Evolutionary conservation across 108 stramenopile genomes (phyloP), one percentile per base, ranked within the genome.

Genomic region (Pseudonitzschia multiseries): DNA sequence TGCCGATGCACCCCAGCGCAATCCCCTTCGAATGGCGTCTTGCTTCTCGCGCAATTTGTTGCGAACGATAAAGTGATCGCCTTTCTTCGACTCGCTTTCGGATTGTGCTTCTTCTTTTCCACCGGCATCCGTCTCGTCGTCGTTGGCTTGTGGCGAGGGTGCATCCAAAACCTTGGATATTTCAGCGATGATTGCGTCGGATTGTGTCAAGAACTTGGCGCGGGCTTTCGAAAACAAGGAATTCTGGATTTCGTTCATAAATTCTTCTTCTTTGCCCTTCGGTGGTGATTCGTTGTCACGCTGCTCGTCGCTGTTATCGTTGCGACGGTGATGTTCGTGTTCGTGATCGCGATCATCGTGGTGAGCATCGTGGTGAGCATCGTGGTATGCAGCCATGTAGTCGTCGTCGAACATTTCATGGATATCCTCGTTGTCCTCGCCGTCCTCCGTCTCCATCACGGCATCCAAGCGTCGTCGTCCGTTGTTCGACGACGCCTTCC

Each of bases 1-100:
- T 4, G 85, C 78, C 17, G 85, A 86, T 17, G 79, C 76, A 42
- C 72, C 85, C 72, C 74, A 82, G 3, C 67, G 52, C 4, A 82
- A 57, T 20, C 84, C 84, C 2, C 73, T 80, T 65, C 68, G 14
- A 68, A 93, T 85, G 9, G 42, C 41, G 4, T 62, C 59, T 4
- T 76, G 53, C 41, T 79, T 79, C 52, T 70, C 65, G 28, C 66
- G 70, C 12, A 90, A 68, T 13, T 77, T 80, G 20, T 69, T 73
- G 51, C 79, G 80, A 21, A 82, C 78, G 1, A 89, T 42, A 8
- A 52, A 4, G 8, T 59, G 51, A 0, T 32, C 27, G 17, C 6
- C 27, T 0, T 26, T 42, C 29, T 20, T 3, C 46, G 46, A 48
- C 22, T 41, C 72, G 36, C 68, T 46, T 3, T 18, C 44, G 13